A percentile compares a stretch with the other conserved stretches of the same genome.
These are phyloP conservation scores for Aspergillus nomiae DNA, from an alignment of 2,329 filamentous ascomycete genomes.

Conservation along the genomic window DNA sequence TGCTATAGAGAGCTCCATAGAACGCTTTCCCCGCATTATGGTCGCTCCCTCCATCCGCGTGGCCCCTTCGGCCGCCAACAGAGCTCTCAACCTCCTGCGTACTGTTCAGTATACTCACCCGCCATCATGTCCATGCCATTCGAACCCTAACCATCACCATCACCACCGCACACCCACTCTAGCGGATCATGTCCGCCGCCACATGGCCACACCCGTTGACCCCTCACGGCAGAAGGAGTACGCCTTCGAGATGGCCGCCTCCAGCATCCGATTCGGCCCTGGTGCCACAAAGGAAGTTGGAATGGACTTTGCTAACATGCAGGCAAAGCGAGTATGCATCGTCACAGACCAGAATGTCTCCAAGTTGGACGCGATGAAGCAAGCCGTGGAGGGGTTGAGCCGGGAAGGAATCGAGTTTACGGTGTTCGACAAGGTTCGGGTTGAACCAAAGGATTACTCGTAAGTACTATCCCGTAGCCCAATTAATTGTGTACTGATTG, in stretches of 20 bases:
- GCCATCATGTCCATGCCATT: slow-evolving; percentile 87
- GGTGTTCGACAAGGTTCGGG: slow-evolving; percentile 76
- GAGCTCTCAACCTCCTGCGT: slow-evolving; percentile 66
- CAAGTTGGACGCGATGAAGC: slow-evolving; percentile 84
- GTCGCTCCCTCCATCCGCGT: slow-evolving; percentile 45
- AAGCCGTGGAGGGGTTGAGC: slow-evolving; percentile 78
- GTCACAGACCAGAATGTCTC: slow-evolving; percentile 85
- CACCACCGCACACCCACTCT: slow-evolving; percentile 60
- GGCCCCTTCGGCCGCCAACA: slow-evolving; percentile 48
- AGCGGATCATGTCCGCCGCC: slow-evolving; percentile 58
- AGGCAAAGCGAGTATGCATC: slow-evolving; percentile 81
- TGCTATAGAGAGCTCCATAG: not conserved
- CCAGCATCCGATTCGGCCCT: slow-evolving; percentile 88
- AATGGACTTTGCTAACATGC: slow-evolving; percentile 95
- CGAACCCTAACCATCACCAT: slow-evolving; percentile 80
- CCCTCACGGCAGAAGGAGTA: slow-evolving; percentile 82
- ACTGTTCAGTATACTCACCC: slow-evolving; percentile 92
- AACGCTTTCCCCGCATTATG: slow-evolving; percentile 25
- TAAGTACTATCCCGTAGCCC: slow-evolving; percentile 41
- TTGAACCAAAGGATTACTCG: slow-evolving; percentile 95
- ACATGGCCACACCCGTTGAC: slow-evolving; percentile 76
- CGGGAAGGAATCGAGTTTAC: slow-evolving; percentile 77
- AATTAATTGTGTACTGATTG: slow-evolving; percentile 7
- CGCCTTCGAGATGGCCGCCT: slow-evolving; percentile 98
- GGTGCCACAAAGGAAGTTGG: slow-evolving; percentile 94